A percentile compares a stretch with the other conserved stretches of the same genome.
phyloP scores from a whole-genome alignment of 148 eudicot species.

The Vaccinium macrocarpon region DNA sequence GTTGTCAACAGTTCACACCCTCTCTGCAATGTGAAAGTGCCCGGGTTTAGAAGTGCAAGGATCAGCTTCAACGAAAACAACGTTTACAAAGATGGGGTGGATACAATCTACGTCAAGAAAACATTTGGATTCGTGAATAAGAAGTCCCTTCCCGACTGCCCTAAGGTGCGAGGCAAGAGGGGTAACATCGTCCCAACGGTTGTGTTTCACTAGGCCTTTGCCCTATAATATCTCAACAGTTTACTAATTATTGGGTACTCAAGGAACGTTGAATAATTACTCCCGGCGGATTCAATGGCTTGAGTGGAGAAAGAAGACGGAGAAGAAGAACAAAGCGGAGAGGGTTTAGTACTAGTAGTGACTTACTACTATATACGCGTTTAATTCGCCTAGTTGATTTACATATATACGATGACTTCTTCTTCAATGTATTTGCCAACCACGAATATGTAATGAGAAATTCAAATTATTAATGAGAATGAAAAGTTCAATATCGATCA shows the following conservation, averaged over 20 bases:
- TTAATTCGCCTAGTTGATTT: not conserved
- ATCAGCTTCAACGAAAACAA: not conserved
- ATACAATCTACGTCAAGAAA: not conserved
- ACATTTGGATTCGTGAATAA: not conserved
- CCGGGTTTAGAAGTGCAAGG: not conserved
- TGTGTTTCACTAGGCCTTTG: no score
- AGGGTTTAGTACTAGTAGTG: not conserved
- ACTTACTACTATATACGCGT: not conserved
- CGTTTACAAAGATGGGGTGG: no score
- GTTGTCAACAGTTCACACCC: not conserved
- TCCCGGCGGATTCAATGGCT: not conserved
- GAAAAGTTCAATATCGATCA: no score
- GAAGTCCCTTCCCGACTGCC: not conserved
- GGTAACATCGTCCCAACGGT: not conserved
- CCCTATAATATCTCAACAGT: no score
- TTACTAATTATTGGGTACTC: no score
- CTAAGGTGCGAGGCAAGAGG: not conserved
- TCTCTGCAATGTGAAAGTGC: not conserved
- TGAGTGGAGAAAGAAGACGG: not conserved
- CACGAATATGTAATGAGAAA: no score
- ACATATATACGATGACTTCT: not conserved
- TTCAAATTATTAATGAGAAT: no score
- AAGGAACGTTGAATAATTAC: no score
- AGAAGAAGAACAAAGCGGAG: not conserved
- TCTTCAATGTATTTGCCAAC: not conserved